These are phyloP conservation scores for Phytophthora agathidicida DNA, from an alignment of 352 stramenopile species.

Conservation along the genomic window DNA sequence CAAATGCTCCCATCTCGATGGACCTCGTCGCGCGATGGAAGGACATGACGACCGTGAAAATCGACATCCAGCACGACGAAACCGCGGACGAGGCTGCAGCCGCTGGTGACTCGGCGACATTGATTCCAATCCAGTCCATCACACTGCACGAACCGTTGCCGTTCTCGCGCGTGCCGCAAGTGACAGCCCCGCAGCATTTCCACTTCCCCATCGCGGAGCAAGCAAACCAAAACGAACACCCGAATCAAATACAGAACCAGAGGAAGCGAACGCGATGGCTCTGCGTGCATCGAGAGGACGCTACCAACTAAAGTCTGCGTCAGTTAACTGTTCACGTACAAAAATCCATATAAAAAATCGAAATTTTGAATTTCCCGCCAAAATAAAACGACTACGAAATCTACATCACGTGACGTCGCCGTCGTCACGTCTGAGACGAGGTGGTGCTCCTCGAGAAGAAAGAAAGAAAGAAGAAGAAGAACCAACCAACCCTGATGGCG, in stretches of 20 bases:
- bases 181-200: slow-evolving; percentile 46
- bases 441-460: no score
- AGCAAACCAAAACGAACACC: slow-evolving; percentile 26
- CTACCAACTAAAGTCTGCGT: slow-evolving; percentile 18
- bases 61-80: slow-evolving; percentile 76
- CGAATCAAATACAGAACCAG: slow-evolving; percentile 26
- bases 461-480: no score
- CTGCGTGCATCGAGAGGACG: slow-evolving; percentile 32
- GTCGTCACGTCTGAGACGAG: no score
- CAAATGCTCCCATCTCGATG: slow-evolving; percentile 47
- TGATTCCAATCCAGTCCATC: slow-evolving; percentile 63
- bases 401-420: no score
- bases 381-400: no score
- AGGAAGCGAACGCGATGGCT: slow-evolving; percentile 49
- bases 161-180: slow-evolving; percentile 75
- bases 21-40: slow-evolving; percentile 80
- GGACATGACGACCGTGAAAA: slow-evolving; percentile 71
- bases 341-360: no score
- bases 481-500: no score
- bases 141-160: slow-evolving; percentile 60
- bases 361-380: no score
- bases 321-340: no score
- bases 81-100: slow-evolving; percentile 8
- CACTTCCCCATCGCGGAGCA: slow-evolving; percentile 62
- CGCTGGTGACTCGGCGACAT: slow-evolving; percentile 7